Evolutionary conservation across 306 rosid genomes (phyloP).

Genomic region (Quercus agrifolia): DNA sequence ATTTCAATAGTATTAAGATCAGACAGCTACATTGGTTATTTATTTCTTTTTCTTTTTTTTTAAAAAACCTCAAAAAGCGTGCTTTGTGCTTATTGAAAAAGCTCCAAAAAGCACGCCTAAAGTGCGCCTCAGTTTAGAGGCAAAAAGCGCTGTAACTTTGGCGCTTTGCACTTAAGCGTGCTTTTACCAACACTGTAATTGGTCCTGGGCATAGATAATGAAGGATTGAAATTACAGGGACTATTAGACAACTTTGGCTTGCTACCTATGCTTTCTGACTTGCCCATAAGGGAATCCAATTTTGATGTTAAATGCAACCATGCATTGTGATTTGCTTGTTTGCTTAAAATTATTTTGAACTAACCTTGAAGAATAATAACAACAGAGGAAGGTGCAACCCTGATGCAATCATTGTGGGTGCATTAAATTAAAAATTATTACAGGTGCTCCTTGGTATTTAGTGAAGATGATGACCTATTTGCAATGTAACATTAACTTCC

Average conservation of each 20-base stretch:
- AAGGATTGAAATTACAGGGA: not conserved
- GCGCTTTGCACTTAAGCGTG: too few relatives aligned
- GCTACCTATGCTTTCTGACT: not conserved
- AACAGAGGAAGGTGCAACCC: not conserved
- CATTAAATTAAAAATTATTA: not conserved
- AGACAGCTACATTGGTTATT: too few relatives aligned
- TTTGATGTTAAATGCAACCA: not conserved
- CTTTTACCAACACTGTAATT: too few relatives aligned
- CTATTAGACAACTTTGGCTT: constrained; percentile 9
- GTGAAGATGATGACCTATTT: not conserved
- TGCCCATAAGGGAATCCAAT: not conserved
- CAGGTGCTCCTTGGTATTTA: not conserved
- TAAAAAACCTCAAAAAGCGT: too few relatives aligned
- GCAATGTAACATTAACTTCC: not conserved
- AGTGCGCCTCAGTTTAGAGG: too few relatives aligned
- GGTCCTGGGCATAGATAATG: not conserved
- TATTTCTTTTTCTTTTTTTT: too few relatives aligned
- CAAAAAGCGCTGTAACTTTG: too few relatives aligned
- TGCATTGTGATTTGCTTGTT: not conserved
- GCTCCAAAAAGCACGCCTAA: too few relatives aligned
- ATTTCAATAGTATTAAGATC: too few relatives aligned
- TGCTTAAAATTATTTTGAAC: not conserved
- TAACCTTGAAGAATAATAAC: not conserved
- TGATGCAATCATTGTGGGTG: not conserved
- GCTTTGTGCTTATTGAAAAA: too few relatives aligned